Conservation (phyloP, 1,284 basidiomycete species). For the Melanopsichium pennsylvanicum region DNA sequence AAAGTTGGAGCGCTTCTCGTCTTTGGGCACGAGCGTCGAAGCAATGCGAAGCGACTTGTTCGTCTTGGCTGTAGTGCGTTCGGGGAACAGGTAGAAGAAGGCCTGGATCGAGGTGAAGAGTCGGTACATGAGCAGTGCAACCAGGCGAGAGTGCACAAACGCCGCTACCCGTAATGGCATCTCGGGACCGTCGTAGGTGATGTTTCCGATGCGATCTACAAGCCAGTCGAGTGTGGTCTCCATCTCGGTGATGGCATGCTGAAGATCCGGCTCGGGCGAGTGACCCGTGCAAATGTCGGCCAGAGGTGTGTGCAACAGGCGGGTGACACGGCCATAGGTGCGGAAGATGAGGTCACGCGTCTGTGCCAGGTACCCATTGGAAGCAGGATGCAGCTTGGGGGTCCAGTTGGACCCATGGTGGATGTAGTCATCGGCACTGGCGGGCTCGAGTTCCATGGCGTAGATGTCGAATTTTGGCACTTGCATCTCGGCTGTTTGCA, state of each 20-base stretch:
- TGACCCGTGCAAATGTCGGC: constrained; percentile 44
- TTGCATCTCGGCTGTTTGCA: constrained; percentile 44
- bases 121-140: constrained; percentile 43
- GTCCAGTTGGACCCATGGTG: constrained; percentile 54
- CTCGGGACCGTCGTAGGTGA: constrained; percentile 43
- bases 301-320: constrained; percentile 51
- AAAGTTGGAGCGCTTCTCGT: constrained; percentile 42
- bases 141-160: constrained; percentile 43
- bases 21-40: constrained; percentile 43
- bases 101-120: constrained; percentile 45
- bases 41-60: constrained; percentile 45
- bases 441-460: constrained; percentile 37
- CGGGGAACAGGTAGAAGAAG: constrained; percentile 44
- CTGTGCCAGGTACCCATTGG: constrained; percentile 39
- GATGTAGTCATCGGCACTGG: constrained; percentile 44
- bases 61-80: constrained; percentile 30
- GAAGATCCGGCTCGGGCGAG: constrained; percentile 53
- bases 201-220: constrained; percentile 31
- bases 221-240: constrained; percentile 46
- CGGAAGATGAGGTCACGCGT: constrained; percentile 45
- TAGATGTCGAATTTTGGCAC: constrained; percentile 47
- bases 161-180: constrained; percentile 46
- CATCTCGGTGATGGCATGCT: constrained; percentile 49
- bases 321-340: constrained; percentile 42
- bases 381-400: constrained; percentile 35